phyloP scores from a whole-genome alignment of 306 rosid species.

The Quercus dentata region DNA sequence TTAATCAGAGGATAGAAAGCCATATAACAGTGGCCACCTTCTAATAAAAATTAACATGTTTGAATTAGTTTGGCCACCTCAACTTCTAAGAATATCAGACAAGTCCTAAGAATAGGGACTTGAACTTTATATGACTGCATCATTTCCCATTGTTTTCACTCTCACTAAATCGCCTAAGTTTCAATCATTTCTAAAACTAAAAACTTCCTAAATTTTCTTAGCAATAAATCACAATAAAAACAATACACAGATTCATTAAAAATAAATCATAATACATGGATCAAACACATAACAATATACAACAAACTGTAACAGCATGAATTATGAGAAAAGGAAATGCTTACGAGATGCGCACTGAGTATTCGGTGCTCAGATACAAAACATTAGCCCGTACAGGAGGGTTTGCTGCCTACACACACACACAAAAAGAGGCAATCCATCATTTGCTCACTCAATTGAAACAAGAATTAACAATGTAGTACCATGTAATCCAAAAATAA shows the following conservation, averaged over 20 bases:
- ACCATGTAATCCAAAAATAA: not conserved
- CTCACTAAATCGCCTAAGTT: not conserved
- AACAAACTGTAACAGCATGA: not conserved
- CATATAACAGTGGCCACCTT: not conserved
- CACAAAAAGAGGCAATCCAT: conserved; percentile 24
- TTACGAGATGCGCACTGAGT: conserved; percentile 74
- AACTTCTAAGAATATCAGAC: not conserved
- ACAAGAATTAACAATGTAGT: not conserved
- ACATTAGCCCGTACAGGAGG: conserved; percentile 96
- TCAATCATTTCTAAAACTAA: not conserved
- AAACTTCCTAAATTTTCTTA: not conserved
- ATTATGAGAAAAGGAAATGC: conserved; percentile 10
- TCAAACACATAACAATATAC: not conserved
- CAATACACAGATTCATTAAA: no score
- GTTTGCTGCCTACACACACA: conserved; percentile 60
- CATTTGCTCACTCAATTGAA: conserved; percentile 18
- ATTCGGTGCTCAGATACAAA: conserved; percentile 64
- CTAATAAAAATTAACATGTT: not conserved
- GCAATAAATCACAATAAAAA: not conserved
- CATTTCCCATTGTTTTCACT: not conserved
- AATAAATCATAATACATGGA: not conserved
- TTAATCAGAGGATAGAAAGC: not conserved
- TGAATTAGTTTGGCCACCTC: not conserved
- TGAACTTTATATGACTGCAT: not conserved
- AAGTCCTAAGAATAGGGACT: not conserved